phyloP scores from a whole-genome alignment of 305 asterid genomes.

The Fraxinus sp. region DNA sequence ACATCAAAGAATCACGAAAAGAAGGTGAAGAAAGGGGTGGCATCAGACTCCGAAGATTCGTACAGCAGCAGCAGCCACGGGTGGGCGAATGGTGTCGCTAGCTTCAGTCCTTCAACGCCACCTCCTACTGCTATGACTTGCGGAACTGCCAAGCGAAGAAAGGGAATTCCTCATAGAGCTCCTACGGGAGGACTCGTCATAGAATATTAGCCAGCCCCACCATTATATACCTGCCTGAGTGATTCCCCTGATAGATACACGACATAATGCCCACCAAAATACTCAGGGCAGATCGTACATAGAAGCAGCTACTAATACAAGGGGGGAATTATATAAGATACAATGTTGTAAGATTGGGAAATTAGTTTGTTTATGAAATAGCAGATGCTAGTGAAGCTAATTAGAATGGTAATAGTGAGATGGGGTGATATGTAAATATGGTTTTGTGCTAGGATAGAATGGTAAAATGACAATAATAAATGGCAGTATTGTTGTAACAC shows the following conservation, averaged over 20 bases:
- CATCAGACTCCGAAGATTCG: constrained; percentile 61
- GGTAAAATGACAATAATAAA: too few species aligned
- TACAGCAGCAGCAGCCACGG: constrained; percentile 47
- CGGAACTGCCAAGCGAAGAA: constrained; percentile 40
- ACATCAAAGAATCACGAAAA: constrained; percentile 46
- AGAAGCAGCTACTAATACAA: constrained; percentile 19
- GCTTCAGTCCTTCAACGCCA: constrained; percentile 67
- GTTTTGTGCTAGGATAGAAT: not conserved
- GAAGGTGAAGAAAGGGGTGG: constrained; percentile 35
- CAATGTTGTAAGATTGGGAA: constrained; percentile 8
- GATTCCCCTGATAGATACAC: not conserved
- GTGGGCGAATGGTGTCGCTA: constrained; percentile 25
- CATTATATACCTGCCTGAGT: not conserved
- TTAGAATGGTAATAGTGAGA: not conserved
- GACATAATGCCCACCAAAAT: not conserved
- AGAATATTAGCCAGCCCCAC: not conserved
- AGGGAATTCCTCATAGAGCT: constrained; percentile 76
- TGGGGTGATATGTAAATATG: not conserved
- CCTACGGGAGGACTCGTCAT: constrained; percentile 46
- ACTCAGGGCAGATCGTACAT: constrained; percentile 16
- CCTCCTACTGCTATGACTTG: constrained; percentile 37
- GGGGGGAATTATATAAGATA: constrained; percentile 16
- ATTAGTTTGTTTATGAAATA: not conserved
- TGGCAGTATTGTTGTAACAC: not conserved
- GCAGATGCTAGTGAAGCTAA: not conserved